Base-by-base conservation (phyloP, 208 protist genomes). In the Trypanosoma caninum region DNA sequence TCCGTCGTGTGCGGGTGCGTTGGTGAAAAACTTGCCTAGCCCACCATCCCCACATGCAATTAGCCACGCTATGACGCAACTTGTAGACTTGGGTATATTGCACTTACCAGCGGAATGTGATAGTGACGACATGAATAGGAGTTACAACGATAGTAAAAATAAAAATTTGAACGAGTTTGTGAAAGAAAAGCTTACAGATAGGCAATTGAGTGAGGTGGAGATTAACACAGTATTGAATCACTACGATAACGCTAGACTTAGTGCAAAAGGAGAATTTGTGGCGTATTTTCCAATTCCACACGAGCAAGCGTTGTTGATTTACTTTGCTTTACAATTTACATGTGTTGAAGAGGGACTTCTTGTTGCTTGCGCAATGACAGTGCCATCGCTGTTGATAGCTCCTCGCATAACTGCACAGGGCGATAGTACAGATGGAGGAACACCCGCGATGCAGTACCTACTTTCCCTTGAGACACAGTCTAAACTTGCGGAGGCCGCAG, bases 331-430 rank as follows among this genome's bases (percentile, higher is more conserved):
- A 3, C 75, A 78, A 51, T 90, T 93, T 66, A 46, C 58, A 48
- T 87, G 79, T 51, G 68, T 91, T 5, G 80, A 93, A 47, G 87
- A 90, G n/a, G 82, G 76, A 2, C 13, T 93, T 22, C 62, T 93
- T 27, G 45, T 91, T 28, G 87, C 81, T 18, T 87, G 78, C 41
- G 87, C 79, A 31, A 91, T 89, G 83, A 69, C 83, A 3, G 81
- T 90, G 11, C 87, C 82, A 6, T 56, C 68, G 6, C 63, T 93
- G 6, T 68, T 87, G 55, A 41, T 71, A n/a, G 25, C 64, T 20
- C 78, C 79, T 20, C 69, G 74, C 45, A 31, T 76, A 57, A 71
- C 41, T 7, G 68, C 40, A n/a, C 40, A 18, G 30, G 33, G 7
- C n/a, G 55, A 53, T 16, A 37, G 13, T 50, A 37, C 30, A 14